These are phyloP conservation scores for Urochloa ruziziensis DNA, from an alignment of 176 grass and related monocot genomes.

Conservation along the genomic window DNA sequence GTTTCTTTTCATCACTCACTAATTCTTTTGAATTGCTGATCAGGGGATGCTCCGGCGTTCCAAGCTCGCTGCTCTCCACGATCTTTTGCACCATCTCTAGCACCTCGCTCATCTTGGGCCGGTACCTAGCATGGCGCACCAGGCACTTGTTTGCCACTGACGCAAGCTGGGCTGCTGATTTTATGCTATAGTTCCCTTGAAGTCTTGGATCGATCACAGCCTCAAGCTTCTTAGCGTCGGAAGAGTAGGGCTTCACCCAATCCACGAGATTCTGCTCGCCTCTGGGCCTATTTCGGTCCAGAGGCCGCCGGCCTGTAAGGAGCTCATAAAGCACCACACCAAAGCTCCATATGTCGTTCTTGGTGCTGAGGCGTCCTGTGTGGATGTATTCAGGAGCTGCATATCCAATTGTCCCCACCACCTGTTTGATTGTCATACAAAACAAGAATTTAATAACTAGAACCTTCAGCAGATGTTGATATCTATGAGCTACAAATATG, in stretches of 20 bases:
- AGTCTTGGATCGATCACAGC: constrained; percentile 76
- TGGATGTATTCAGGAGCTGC: constrained; percentile 96
- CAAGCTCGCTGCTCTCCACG: constrained; percentile 49
- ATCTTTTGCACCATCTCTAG: constrained; percentile 85
- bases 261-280: constrained; percentile 85
- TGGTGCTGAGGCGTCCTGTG: constrained; percentile 77
- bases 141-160: constrained; percentile 79
- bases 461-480: neutral
- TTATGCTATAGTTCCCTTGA: constrained; percentile 51
- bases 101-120: constrained; percentile 95
- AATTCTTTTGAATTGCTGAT: constrained; percentile 44
- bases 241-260: constrained; percentile 74
- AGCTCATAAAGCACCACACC: constrained; percentile 86
- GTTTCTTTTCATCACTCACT: constrained; percentile 41
- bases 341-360: constrained; percentile 93
- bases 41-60: constrained; percentile 46
- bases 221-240: constrained; percentile 60
- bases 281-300: constrained; percentile 77
- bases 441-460: neutral
- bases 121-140: constrained; percentile 56
- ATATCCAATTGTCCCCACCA: constrained; percentile 91
- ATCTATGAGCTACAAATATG: neutral
- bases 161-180: constrained; percentile 63
- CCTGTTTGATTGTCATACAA: constrained; percentile 45
- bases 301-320: constrained; percentile 74